These are phyloP conservation scores for Ephemerocybe angulata DNA, from an alignment of 768 basidiomycete species.

Conservation along the genomic window DNA sequence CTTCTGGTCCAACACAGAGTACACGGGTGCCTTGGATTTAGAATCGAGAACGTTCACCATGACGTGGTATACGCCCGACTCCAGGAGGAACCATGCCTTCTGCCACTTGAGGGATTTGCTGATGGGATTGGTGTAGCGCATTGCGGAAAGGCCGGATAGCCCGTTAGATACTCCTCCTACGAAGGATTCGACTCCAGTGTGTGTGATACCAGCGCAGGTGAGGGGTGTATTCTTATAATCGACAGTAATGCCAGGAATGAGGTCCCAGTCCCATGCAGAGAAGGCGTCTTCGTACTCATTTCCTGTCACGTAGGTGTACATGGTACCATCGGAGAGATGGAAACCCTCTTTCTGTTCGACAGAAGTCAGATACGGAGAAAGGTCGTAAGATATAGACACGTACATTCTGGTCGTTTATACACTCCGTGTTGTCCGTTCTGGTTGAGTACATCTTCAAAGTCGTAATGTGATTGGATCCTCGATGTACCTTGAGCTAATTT, in stretches of 20 bases:
- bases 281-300: conserved; percentile 72
- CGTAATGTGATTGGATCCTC: conserved; percentile 55
- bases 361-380: too few species aligned
- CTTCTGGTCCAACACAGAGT: too few species aligned
- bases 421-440: conserved; percentile 60
- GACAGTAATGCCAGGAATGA: conserved; percentile 68
- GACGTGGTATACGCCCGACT: conserved; percentile 62
- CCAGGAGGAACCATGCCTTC: conserved; percentile 73
- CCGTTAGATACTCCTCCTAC: conserved; percentile 68
- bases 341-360: conserved; percentile 62
- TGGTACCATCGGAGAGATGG: conserved; percentile 63
- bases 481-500: conserved; percentile 72
- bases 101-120: conserved; percentile 55
- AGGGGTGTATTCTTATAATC: conserved; percentile 59
- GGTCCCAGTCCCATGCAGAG: conserved; percentile 74
- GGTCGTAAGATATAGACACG: too few species aligned
- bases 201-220: conserved; percentile 40
- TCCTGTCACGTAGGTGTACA: conserved; percentile 62
- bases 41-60: conserved; percentile 41
- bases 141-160: conserved; percentile 50
- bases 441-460: conserved; percentile 62
- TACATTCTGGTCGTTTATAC: conserved; percentile 61
- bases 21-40: background rate
- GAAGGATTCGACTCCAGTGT: conserved; percentile 49
- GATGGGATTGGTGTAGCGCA: conserved; percentile 65